Base-by-base conservation (phyloP, 495 filamentous ascomycete genomes). In the Xylaria castorea region DNA sequence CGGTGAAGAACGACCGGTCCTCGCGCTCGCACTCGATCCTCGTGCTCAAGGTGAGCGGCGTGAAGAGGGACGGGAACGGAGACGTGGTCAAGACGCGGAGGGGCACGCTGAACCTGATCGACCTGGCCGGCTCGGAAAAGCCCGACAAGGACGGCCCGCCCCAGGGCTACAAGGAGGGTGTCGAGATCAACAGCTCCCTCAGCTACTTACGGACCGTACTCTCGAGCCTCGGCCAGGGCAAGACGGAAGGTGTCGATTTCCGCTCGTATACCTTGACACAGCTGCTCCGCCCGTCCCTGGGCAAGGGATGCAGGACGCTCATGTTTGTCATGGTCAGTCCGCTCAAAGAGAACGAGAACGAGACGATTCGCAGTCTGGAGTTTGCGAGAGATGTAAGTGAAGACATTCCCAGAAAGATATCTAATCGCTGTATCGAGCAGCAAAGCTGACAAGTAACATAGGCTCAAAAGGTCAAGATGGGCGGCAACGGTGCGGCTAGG, bases 321-420 rank as follows among this genome's bases (percentile, higher is more conserved):
- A 99, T 98, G 96, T 97, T 99, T 76, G 94, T 98, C 81, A 98
- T 98, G 94, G 92, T 97, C 73, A 95, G 92, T 79, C 96, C 96
- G 38, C 83, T 98, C 65, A 91, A 97, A 85, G 93, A 92, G 4
- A 97, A 98, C 84, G 84, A 98, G 67, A 90, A 89, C 67, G 97
- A 99, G 86, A 98, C 94, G 18, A 88, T 98, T 81, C 97, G 95
- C 36, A 97, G 94, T 82, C 87, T 99, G 79, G 92, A 97, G 78
- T 99, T 99, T 84, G 96, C 97, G 20, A 96, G 93, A 14, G 98
- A 98, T 86, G 95, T 88, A 76, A 81, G 81, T 82, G 11, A 34
- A 40, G 14, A 42, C 11, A 42, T 12, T 2, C 30, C 18, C 8
- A n/a, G 2, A 6, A n/a, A 16, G 6, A 40, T 18, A 34, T 25